phyloP scores from a whole-genome alignment of 2,329 filamentous ascomycete species.

The Xylaria arbuscula region DNA sequence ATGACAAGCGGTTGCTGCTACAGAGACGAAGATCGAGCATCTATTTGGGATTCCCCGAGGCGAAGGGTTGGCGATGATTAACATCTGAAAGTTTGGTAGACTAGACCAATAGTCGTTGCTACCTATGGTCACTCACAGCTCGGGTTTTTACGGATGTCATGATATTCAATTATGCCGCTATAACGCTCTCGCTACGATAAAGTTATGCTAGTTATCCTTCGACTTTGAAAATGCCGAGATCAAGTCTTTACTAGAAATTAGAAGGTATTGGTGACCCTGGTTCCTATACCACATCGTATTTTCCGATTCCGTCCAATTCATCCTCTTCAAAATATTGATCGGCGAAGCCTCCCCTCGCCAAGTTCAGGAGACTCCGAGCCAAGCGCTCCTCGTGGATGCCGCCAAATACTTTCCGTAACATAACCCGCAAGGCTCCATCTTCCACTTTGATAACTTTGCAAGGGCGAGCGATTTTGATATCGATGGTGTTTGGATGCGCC shows the following conservation, averaged over 20 bases:
- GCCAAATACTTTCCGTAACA: conserved; percentile 46
- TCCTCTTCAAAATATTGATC: neutral
- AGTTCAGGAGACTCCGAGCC: conserved; percentile 52
- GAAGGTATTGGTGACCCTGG: neutral
- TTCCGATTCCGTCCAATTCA: neutral
- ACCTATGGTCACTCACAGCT: too few species aligned
- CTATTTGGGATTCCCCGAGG: conserved; percentile 19
- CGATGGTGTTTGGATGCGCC: conserved; percentile 48
- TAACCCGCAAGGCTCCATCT: conserved; percentile 44
- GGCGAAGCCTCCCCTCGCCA: conserved; percentile 33
- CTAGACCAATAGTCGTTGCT: too few species aligned
- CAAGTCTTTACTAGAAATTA: neutral
- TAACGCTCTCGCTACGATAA: neutral
- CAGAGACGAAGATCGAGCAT: conserved; percentile 12
- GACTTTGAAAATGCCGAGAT: too few species aligned
- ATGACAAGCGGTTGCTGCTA: conserved; percentile 9
- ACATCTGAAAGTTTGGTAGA: too few species aligned
- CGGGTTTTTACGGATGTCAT: too few species aligned
- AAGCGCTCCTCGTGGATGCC: conserved; percentile 53
- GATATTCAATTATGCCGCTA: neutral
- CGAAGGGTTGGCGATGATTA: conserved; percentile 4
- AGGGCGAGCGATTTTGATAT: conserved; percentile 54
- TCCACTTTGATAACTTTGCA: conserved; percentile 48
- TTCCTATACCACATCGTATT: neutral
- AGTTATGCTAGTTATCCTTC: neutral